These are phyloP conservation scores for Globisporangium cederbergense DNA, from an alignment of 352 stramenopile species.

Conservation along the genomic window DNA sequence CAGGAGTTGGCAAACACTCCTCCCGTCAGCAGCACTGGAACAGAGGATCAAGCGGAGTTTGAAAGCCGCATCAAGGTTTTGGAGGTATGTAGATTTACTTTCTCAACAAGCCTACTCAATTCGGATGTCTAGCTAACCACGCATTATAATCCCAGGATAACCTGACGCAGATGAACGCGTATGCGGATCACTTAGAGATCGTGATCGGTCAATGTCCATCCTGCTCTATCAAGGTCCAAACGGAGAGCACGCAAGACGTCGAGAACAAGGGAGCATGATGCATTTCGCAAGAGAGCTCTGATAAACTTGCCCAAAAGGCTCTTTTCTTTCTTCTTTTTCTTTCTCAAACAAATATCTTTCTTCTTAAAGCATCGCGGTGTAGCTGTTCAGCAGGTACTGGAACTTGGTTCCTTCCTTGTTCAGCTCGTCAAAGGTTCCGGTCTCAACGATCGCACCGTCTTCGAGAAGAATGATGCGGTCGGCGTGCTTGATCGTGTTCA, in stretches of 20 bases:
- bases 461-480: constrained; percentile 84
- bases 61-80: constrained; percentile 53
- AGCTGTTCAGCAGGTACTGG: constrained; percentile 63
- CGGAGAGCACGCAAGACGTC: constrained; percentile 54
- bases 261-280: constrained; percentile 17
- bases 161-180: constrained; percentile 71
- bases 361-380: constrained; percentile 52
- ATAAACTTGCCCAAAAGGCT: neutral
- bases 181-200: constrained; percentile 75
- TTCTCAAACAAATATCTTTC: constrained; percentile 1
- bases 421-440: constrained; percentile 70
- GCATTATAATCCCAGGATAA: constrained; percentile 44
- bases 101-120: neutral
- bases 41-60: constrained; percentile 23
- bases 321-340: constrained; percentile 6
- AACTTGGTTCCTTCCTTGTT: constrained; percentile 80
- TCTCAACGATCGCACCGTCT: constrained; percentile 74
- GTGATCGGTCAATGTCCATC: constrained; percentile 66
- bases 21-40: constrained; percentile 17
- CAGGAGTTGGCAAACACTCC: constrained; percentile 11
- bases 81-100: constrained; percentile 35
- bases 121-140: neutral
- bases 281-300: neutral
- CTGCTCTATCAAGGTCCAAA: constrained; percentile 72
- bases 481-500: constrained; percentile 84